These are phyloP conservation scores for Rubia yunnanensis DNA, from an alignment of 257 asterid species.

Conservation along the genomic window DNA sequence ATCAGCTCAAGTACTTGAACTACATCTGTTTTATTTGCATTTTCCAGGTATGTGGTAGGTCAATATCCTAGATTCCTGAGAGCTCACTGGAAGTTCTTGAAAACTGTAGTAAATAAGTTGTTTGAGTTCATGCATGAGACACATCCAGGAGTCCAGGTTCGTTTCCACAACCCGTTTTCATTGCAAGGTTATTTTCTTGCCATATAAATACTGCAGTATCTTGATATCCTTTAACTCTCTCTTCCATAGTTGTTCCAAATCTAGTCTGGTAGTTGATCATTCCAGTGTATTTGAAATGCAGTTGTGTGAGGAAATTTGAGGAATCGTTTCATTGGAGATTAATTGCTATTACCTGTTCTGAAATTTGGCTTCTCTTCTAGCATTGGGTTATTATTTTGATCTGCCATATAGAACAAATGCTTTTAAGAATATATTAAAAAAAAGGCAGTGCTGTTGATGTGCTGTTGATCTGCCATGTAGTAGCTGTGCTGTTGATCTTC, in stretches of 20 bases:
- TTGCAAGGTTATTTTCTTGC: too few relatives aligned
- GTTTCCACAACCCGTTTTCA: background rate
- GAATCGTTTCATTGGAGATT: background rate
- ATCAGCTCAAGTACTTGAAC: background rate
- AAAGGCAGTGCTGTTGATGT: too few relatives aligned
- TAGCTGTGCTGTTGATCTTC: too few relatives aligned
- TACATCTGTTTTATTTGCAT: constrained; percentile 9
- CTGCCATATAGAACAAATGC: too few relatives aligned
- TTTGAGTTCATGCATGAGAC: constrained; percentile 99
- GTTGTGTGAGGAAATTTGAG: background rate
- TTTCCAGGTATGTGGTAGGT: constrained; percentile 94
- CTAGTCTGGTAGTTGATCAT: too few relatives aligned
- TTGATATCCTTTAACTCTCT: background rate
- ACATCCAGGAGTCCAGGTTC: constrained; percentile 99
- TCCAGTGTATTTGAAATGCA: background rate
- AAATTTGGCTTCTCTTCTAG: too few relatives aligned
- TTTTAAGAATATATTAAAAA: too few relatives aligned
- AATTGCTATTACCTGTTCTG: background rate
- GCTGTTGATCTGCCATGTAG: too few relatives aligned
- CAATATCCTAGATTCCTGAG: constrained; percentile 96
- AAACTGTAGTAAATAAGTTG: constrained; percentile 95
- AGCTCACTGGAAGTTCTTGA: constrained; percentile 99
- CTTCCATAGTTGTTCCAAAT: background rate
- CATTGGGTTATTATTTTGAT: too few relatives aligned
- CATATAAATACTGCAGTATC: background rate